phyloP scores from a whole-genome alignment of 108 stramenopile genomes.

The Discostella stelligeroides region DNA sequence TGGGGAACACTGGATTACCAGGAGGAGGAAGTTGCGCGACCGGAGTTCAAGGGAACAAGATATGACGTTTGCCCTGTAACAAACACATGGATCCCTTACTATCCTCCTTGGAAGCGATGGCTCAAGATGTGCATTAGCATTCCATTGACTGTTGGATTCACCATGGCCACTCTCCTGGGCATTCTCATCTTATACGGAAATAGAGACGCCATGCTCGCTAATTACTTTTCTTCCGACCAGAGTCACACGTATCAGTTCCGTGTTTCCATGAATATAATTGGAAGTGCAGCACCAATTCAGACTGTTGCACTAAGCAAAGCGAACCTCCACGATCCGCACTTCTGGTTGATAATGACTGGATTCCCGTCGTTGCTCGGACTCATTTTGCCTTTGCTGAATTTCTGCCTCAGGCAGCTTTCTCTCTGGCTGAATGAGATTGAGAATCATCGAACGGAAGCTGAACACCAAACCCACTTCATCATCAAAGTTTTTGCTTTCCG shows the following conservation, averaged over 20 bases:
- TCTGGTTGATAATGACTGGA: constrained; percentile 80
- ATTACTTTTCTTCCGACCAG: constrained; percentile 61
- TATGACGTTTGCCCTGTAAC: constrained; percentile 69
- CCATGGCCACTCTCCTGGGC: constrained; percentile 68
- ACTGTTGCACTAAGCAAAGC: constrained; percentile 65
- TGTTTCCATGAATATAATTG: constrained; percentile 60
- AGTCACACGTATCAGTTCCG: constrained; percentile 51
- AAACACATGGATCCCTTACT: constrained; percentile 77
- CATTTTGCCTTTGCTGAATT: constrained; percentile 83
- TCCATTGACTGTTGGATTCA: constrained; percentile 81
- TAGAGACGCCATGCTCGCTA: constrained; percentile 83
- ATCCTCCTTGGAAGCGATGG: constrained; percentile 86
- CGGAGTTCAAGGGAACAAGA: constrained; percentile 88
- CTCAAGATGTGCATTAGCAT: constrained; percentile 80
- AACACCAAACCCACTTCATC: constrained; percentile 92
- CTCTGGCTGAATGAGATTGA: constrained; percentile 88
- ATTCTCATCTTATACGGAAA: constrained; percentile 88
- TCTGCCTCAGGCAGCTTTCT: constrained; percentile 78
- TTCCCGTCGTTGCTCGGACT: constrained; percentile 85
- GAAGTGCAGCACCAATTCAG: constrained; percentile 49
- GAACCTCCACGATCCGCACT: constrained; percentile 73
- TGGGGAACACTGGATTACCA: constrained; percentile 96
- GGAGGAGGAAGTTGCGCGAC: constrained; percentile 89
- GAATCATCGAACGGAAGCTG: constrained; percentile 94
- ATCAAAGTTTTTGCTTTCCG: constrained; percentile 98